Conservation (phyloP, 441 rosid species). For the Melastoma candidum region DNA sequence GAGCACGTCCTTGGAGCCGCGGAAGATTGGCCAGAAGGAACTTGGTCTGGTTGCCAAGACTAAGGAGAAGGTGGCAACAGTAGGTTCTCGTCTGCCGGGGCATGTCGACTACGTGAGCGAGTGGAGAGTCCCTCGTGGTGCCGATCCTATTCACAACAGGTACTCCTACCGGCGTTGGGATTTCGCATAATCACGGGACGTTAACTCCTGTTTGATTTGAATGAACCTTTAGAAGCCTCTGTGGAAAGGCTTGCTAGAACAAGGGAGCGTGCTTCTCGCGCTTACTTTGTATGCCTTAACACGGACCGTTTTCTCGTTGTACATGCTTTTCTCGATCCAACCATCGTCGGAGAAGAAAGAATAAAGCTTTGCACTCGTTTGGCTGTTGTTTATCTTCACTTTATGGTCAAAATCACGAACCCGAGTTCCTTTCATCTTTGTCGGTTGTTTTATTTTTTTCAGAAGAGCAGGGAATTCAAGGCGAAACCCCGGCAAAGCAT, state of each 20-base stretch:
- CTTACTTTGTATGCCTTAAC: not conserved
- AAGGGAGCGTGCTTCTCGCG: not conserved
- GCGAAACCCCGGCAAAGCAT: conserved; percentile 42
- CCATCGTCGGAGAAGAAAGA: no score
- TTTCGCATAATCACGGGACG: no score
- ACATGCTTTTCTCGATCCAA: no score
- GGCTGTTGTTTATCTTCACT: conserved; percentile 2
- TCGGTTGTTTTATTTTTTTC: conserved; percentile 6
- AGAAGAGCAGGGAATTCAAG: conserved; percentile 47
- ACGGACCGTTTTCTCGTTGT: no score
- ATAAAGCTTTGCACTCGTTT: no score
- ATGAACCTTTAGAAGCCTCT: no score
- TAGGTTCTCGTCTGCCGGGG: conserved; percentile 24
- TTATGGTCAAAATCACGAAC: conserved; percentile 7
- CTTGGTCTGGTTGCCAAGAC: no score
- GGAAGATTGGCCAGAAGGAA: no score
- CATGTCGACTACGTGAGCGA: conserved; percentile 55
- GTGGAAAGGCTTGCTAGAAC: not conserved
- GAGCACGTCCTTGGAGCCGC: no score
- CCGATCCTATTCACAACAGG: conserved; percentile 97
- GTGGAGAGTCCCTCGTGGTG: conserved; percentile 80
- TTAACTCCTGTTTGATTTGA: no score
- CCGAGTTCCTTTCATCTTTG: conserved; percentile 7
- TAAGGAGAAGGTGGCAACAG: no score
- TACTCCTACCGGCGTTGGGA: conserved; percentile 5